Evolutionary conservation across 495 filamentous ascomycete genomes (phyloP), one percentile per base, ranked within the genome.

Genomic region (Penicillium antarcticum): DNA sequence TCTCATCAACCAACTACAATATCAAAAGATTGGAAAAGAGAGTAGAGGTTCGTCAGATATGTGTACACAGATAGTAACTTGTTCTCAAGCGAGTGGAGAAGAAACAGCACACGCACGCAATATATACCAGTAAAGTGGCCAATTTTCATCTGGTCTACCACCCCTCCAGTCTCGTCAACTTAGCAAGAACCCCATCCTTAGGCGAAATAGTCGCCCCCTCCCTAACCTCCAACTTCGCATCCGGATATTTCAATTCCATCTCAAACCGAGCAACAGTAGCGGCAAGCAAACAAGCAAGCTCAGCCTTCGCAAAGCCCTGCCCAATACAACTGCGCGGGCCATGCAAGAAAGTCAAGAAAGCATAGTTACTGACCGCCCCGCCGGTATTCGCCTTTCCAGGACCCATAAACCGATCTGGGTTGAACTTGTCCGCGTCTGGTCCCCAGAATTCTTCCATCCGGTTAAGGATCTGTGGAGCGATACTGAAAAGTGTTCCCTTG

Each of bases 271-370:
- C 89, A 16, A 92, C 82, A 70, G 84, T 77, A 3, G 80, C 78
- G 44, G 90, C 92, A 42, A 98, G 52, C 56, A 96, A 68, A 60
- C 83, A 89, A 7, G 87, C 88, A 65, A 95, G 88, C 75, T 97
- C 94, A 0, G 83, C 75, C 67, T 83, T 87, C 0, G 91, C 87
- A 70, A 98, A 98, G 2, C 76, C 76, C 66, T 82, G 76, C 16
- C 91, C 91, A 36, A 96, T 91, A 59, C 91, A 96, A 32, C 84
- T 80, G 14, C 89, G 74, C 3, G 91, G 89, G 0, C 91, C 91
- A 52, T 90, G 82, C 42, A 88, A 81, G 65, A 96, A 96, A 0
- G 90, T 91, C 57, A 95, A 79, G 48, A 91, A 89, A 0, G 87
- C 83, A 56, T 82, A 82, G 60, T 88, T 88, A 60, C 79, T 77